These are phyloP conservation scores for Sphaceloma murrayae DNA, from an alignment of 2,329 filamentous ascomycete species.

Conservation along the genomic window DNA sequence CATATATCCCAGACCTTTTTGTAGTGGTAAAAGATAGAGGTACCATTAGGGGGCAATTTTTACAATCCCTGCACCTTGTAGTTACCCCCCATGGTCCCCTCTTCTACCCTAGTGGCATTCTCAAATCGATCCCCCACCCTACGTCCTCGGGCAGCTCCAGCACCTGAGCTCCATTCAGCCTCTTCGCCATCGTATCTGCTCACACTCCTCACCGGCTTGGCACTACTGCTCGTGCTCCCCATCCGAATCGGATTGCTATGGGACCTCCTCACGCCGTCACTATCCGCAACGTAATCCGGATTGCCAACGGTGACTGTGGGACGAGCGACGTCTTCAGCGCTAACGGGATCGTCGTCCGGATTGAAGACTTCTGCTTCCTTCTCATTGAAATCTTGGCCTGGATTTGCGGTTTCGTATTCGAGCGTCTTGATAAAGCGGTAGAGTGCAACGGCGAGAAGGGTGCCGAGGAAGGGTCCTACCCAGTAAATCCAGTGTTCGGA, in stretches of 20 bases:
- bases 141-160: conserved; percentile 5
- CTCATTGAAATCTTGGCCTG: conserved; percentile 39
- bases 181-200: conserved; percentile 7
- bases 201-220: conserved; percentile 3
- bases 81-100: conserved; percentile 15
- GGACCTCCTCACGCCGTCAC: conserved; percentile 17
- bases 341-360: conserved; percentile 30
- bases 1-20: no score
- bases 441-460: conserved; percentile 39
- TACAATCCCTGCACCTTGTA: conserved; percentile 13
- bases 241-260: neutral
- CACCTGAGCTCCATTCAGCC: conserved; percentile 1
- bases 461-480: conserved; percentile 39
- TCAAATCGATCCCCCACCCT: conserved; percentile 6
- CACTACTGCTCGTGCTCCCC: conserved; percentile 4
- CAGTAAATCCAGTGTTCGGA: conserved; percentile 45
- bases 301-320: conserved; percentile 23
- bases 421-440: conserved; percentile 41
- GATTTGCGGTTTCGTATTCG: conserved; percentile 44
- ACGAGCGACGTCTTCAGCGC: conserved; percentile 24
- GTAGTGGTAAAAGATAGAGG: no score
- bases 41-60: no score
- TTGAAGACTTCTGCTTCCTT: conserved; percentile 31
- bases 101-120: conserved; percentile 13
- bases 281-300: conserved; percentile 19